These are phyloP conservation scores for Yamadazyma aaseri DNA, from an alignment of 1,139 yeast species.

Conservation along the genomic window DNA sequence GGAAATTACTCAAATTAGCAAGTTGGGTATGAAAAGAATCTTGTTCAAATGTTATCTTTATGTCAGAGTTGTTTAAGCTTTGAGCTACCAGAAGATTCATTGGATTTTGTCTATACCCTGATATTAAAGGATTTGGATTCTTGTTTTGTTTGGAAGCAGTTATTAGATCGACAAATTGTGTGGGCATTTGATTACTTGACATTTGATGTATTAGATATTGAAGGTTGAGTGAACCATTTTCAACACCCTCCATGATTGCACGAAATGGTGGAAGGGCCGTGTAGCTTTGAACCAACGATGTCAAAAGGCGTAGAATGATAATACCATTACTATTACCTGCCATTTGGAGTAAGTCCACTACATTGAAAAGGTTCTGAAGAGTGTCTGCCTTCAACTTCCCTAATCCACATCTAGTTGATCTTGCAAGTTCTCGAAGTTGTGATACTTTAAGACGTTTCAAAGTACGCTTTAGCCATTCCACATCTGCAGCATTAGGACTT, in stretches of 20 bases:
- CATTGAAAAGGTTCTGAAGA: constrained; percentile 1
- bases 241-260: background rate
- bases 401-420: constrained; percentile 6
- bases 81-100: constrained; percentile 12
- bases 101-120: constrained; percentile 7
- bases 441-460: constrained; percentile 8
- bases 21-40: constrained; percentile 53
- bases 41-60: too few species aligned
- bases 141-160: background rate
- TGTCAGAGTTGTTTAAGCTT: constrained; percentile 37
- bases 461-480: constrained; percentile 1
- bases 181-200: background rate
- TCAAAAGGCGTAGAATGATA: constrained; percentile 5
- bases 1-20: constrained; percentile 45
- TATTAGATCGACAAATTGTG: background rate
- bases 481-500: constrained; percentile 3
- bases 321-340: constrained; percentile 3
- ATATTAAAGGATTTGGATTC: constrained; percentile 2
- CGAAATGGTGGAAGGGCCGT: constrained; percentile 8
- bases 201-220: background rate
- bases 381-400: constrained; percentile 7
- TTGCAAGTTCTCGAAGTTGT: constrained; percentile 10
- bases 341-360: constrained; percentile 1
- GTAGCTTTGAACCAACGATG: background rate
- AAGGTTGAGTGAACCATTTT: constrained; percentile 5